Evolutionary conservation across 108 stramenopile genomes (phyloP), one percentile per base, ranked within the genome.

Genomic region (Skeletonema grethae): DNA sequence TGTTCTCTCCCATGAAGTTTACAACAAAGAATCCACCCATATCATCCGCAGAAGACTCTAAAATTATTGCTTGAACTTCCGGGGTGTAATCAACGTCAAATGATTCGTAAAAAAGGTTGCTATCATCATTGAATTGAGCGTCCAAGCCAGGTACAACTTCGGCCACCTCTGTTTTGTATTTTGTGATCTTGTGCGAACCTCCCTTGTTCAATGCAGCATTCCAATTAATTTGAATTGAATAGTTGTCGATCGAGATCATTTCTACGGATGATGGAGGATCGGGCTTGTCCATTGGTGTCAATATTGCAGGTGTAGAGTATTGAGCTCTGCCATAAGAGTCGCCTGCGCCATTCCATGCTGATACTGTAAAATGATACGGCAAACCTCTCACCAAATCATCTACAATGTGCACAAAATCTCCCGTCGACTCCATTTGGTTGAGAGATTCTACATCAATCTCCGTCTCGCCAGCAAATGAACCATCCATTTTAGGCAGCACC

Each of bases 261-360:
- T 67, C 62, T 15, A 90, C 36, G 10, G 86, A 69, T 13, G 70
- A 36, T 10, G 84, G 74, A 39, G 71, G 65, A 24, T 62, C 76
- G 16, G 83, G 85, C 11, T 25, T 57, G 11, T 55, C 64, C 24
- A 74, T 59, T 6, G 82, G 62, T 24, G 59, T 29, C 3, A 79
- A 30, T 25, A 69, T 7, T 22, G 82, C 84, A 13, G 89, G 86
- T 13, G 76, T 70, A 1, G 77, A 70, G 38, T 85, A 70, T 28
- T 43, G 70, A 15, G 73, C 7, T 32, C 45, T 25, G 35, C 88
- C 88, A 45, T 75, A 87, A 11, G 46, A 32, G 18, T 41, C 39
- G 15, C 79, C 84, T 24, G 66, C 82, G 16, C 84, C 86, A 73
- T 90, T 90, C 76, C 80, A 85, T 5, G 86, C 83, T 35, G 79